Conservation (phyloP, 805 yeast species). For the Spathaspora arborariae region DNA sequence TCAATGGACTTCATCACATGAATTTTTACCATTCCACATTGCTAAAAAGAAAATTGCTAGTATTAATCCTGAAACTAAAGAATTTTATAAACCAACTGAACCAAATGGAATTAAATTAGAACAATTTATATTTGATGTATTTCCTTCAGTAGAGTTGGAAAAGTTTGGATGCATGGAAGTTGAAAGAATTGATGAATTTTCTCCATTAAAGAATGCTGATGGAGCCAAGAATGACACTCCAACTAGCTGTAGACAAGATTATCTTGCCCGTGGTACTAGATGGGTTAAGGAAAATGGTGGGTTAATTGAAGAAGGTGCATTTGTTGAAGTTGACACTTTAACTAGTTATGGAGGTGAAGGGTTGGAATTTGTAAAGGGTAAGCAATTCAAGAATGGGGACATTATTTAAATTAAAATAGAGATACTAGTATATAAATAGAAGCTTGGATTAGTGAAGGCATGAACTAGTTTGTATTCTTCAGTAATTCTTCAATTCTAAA, state of each 20-base stretch:
- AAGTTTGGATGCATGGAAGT: conserved; percentile 93
- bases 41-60: conserved; percentile 84
- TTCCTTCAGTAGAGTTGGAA: conserved; percentile 65
- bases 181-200: conserved; percentile 76
- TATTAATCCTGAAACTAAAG: conserved; percentile 45
- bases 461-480: not conserved
- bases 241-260: conserved; percentile 67
- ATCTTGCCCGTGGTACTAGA: conserved; percentile 60
- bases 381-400: conserved; percentile 33
- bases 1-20: conserved; percentile 64
- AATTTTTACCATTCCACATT: conserved; percentile 84
- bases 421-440: not conserved
- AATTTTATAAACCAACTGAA: conserved; percentile 54
- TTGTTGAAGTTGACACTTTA: conserved; percentile 74
- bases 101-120: conserved; percentile 94
- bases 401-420: conserved; percentile 10
- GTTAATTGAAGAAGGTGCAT: conserved; percentile 36
- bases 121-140: conserved; percentile 95
- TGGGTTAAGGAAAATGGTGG: conserved; percentile 82
- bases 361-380: conserved; percentile 52
- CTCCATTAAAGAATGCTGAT: conserved; percentile 89
- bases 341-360: conserved; percentile 78
- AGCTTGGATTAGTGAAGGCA: not conserved
- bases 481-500: conserved; percentile 13
- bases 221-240: conserved; percentile 85